Evolutionary conservation across 495 filamentous ascomycete species (phyloP), one percentile per base, ranked within the genome.

Genomic region (Xylaria bambusicola): DNA sequence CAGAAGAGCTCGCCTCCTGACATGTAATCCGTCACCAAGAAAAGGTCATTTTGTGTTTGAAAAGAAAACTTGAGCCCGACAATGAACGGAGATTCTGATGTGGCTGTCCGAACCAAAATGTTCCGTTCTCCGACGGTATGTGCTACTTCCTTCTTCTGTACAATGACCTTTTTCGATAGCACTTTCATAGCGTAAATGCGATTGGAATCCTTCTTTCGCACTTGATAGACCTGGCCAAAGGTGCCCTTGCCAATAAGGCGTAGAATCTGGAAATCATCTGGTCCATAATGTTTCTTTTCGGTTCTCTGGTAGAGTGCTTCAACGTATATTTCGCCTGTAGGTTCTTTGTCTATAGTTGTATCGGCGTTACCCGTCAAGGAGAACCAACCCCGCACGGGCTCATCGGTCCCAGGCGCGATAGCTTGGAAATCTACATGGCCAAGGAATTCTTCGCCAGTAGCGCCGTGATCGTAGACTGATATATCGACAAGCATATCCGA

Each of bases 21-120:
- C 94, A 99, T 98, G 79, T 96, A 99, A 69, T 97, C 95, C n/a
- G 95, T 98, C 23, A 99, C 95, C 1, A 99, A 81, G 71, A 97
- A 98, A 1, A 99, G 84, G 70, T 99, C 94, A 10, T 92, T 93
- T 4, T 93, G 91, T 0, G 94, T 98, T 69, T 99, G 94, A 77
- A 99, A 99, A 1, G 94, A 98, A 71, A 98, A 98, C 67, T 98
- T 98, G 65, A 98, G 80, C 12, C 94, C 94, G 21, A 98, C 94
- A 63, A 98, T 98, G 72, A 98, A 98, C 0, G 93, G 92, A 12
- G 94, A 98, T 52, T 97, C 91, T 20, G 93, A 85, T 80, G 89
- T 98, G 33, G 94, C 95, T 13, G 94, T 98, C 49, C 94, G 87
- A 23, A 98, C 94, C 36, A 98, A 79, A 56, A 98, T 98, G 70